These are phyloP conservation scores for Cinnamomum chago DNA, from an alignment of 164 flowering plant species.

Conservation along the genomic window DNA sequence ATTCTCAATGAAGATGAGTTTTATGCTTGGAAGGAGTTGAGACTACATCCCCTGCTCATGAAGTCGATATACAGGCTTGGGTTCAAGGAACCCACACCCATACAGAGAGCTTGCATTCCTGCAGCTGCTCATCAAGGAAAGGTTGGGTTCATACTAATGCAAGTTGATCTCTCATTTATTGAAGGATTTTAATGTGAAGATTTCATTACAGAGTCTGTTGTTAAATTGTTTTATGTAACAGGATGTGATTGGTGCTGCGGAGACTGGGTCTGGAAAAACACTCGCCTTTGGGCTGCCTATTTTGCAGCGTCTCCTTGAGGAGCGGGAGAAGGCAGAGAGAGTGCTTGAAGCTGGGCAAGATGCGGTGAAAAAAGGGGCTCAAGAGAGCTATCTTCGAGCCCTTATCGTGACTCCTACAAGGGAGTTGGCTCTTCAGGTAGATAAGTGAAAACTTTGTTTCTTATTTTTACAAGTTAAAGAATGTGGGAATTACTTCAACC, in stretches of 20 bases:
- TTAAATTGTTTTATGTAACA: constrained; percentile 14
- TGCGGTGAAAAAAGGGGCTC: constrained; percentile 34
- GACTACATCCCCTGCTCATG: constrained; percentile 85
- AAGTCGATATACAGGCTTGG: constrained; percentile 72
- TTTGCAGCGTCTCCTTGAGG: constrained; percentile 84
- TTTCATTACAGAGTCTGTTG: background rate
- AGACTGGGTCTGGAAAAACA: constrained; percentile 97
- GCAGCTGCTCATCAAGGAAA: constrained; percentile 96
- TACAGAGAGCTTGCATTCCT: constrained; percentile 90
- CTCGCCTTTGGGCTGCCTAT: constrained; percentile 97
- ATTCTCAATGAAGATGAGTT: constrained; percentile 51
- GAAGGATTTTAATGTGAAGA: background rate
- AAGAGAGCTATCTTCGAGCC: constrained; percentile 58
- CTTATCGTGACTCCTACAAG: constrained; percentile 91
- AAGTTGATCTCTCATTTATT: background rate
- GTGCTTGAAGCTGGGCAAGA: constrained; percentile 33
- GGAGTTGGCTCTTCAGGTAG: constrained; percentile 95
- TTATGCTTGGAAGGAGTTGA: constrained; percentile 76
- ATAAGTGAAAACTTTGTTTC: too few relatives aligned
- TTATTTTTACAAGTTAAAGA: too few relatives aligned
- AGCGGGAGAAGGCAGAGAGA: constrained; percentile 55
- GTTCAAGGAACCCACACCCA: constrained; percentile 95
- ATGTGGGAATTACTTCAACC: too few relatives aligned
- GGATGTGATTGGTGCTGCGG: constrained; percentile 98
- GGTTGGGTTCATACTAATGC: constrained; percentile 37